A percentile compares a stretch with the other conserved stretches of the same genome.
Conservation (phyloP, 495 filamentous ascomycete genomes). For the Penicillium desertorum region DNA sequence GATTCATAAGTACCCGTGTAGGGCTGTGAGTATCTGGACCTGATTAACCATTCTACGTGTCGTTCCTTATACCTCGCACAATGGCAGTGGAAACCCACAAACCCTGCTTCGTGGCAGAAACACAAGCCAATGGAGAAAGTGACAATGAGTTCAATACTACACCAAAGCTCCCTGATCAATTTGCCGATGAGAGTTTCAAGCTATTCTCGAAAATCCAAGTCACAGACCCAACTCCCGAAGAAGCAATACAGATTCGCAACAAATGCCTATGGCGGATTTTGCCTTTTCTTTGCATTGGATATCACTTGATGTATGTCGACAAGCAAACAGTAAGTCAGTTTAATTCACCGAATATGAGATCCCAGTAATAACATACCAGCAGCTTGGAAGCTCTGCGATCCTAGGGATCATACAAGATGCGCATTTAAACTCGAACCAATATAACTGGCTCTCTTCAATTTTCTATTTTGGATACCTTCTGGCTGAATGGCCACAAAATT, state of each 20-base stretch:
- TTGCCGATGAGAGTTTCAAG: slow-evolving; percentile 46
- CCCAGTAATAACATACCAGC: not conserved
- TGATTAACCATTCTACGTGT: not conserved
- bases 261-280: slow-evolving; percentile 40
- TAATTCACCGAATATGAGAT: not conserved
- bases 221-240: slow-evolving; percentile 35
- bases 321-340: slow-evolving; percentile 41
- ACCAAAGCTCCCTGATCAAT: slow-evolving; percentile 38
- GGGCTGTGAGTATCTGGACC: not conserved
- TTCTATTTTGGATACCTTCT: slow-evolving; percentile 54
- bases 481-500: slow-evolving; percentile 44
- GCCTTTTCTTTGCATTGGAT: slow-evolving; percentile 45
- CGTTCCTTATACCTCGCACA: not conserved
- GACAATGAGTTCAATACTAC: slow-evolving; percentile 5
- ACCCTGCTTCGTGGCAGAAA: not conserved
- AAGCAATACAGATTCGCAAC: slow-evolving; percentile 20
- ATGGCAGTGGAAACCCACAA: not conserved
- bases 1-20: not conserved
- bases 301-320: slow-evolving; percentile 42
- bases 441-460: slow-evolving; percentile 49
- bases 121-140: slow-evolving; percentile 4
- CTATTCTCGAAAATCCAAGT: slow-evolving; percentile 43
- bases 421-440: slow-evolving; percentile 34
- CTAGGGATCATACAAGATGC: slow-evolving; percentile 54
- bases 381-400: slow-evolving; percentile 47